Evolutionary conservation across 495 filamentous ascomycete species (phyloP).

Genomic region (Daldinia grandis): DNA sequence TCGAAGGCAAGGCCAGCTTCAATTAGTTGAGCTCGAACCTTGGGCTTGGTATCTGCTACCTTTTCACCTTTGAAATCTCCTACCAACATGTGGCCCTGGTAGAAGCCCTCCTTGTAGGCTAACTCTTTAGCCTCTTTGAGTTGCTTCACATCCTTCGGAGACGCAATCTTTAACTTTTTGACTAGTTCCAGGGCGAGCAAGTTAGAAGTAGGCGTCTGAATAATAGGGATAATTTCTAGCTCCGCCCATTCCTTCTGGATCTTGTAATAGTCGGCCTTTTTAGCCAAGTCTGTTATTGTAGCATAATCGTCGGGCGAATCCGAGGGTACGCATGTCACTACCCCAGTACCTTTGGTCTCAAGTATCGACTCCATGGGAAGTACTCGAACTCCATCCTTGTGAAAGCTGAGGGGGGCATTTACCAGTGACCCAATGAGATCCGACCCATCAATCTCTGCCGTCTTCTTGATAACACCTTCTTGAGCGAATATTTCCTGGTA

Average conservation of each 20-base stretch:
- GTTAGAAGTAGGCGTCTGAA: slow-evolving; percentile 87
- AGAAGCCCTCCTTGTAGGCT: slow-evolving; percentile 98
- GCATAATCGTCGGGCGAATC: slow-evolving; percentile 97
- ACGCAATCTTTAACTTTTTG: slow-evolving; percentile 94
- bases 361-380: slow-evolving; percentile 95
- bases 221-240: slow-evolving; percentile 85
- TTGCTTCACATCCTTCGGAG: slow-evolving; percentile 90
- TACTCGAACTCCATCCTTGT: slow-evolving; percentile 78
- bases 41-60: slow-evolving; percentile 85
- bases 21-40: slow-evolving; percentile 81
- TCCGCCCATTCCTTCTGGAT: slow-evolving; percentile 98
- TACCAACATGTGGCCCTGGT: slow-evolving; percentile 89
- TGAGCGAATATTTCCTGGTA: slow-evolving; percentile 86
- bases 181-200: slow-evolving; percentile 83
- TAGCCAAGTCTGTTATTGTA: slow-evolving; percentile 84
- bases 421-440: slow-evolving; percentile 85
- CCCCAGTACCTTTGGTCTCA: slow-evolving; percentile 92
- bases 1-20: slow-evolving; percentile 83
- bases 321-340: slow-evolving; percentile 93
- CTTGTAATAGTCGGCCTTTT: slow-evolving; percentile 97
- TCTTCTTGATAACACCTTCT: slow-evolving; percentile 77
- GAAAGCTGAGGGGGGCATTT: slow-evolving; percentile 88
- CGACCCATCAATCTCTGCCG: slow-evolving; percentile 76
- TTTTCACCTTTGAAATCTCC: slow-evolving; percentile 89
- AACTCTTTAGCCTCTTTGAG: slow-evolving; percentile 93